These are phyloP conservation scores for Parastagonospora avenae DNA, from an alignment of 2,329 filamentous ascomycete species.

Conservation along the genomic window DNA sequence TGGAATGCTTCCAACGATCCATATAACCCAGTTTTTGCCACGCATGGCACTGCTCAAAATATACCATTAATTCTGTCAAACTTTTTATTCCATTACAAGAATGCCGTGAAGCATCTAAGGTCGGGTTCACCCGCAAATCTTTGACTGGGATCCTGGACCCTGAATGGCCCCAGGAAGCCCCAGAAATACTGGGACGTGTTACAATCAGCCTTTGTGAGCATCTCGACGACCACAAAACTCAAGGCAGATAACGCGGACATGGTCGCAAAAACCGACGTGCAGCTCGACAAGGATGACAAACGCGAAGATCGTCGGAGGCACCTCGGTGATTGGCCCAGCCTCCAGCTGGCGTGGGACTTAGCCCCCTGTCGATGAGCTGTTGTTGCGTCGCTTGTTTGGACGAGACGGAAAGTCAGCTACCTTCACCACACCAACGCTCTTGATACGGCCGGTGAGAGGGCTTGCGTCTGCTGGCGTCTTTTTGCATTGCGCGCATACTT, in stretches of 20 bases:
- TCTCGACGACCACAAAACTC: no score
- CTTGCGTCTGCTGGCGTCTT: conserved; percentile 9
- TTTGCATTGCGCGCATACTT: conserved; percentile 24
- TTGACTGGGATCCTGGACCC: no score
- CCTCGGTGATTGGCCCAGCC: conserved; percentile 19
- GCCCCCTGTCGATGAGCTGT: conserved; percentile 6
- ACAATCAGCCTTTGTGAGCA: no score
- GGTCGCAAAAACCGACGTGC: background rate
- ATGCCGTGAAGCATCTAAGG: background rate
- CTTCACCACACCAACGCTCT: conserved; percentile 21
- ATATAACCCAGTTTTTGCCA: conserved; percentile 1
- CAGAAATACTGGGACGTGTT: background rate
- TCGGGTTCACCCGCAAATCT: no score
- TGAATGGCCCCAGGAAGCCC: background rate
- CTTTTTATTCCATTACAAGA: no score
- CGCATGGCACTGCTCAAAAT: conserved; percentile 2
- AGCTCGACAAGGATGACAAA: conserved; percentile 5
- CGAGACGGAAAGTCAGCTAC: conserved; percentile 25
- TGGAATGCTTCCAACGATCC: background rate
- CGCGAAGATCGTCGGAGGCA: background rate
- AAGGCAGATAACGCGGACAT: conserved; percentile 5
- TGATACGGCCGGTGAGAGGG: conserved; percentile 22
- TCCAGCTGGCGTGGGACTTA: conserved; percentile 1
- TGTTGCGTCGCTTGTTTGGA: conserved; percentile 2
- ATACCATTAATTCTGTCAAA: background rate